phyloP scores from a whole-genome alignment of 331 rosid genomes.

The Stylosanthes scabra region DNA sequence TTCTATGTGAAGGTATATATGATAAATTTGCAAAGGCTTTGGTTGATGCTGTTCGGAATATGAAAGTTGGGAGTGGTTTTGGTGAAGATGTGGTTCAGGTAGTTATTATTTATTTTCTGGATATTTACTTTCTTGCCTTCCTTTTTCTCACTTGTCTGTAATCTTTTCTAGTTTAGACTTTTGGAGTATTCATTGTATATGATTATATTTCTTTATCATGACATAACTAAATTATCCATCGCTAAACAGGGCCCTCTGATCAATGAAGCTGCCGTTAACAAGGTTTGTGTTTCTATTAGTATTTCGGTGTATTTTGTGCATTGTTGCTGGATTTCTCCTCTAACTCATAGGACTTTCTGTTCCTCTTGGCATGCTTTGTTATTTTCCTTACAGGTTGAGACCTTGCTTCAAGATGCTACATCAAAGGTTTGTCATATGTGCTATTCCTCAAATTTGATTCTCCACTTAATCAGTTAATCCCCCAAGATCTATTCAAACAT shows the following conservation, averaged over 20 bases:
- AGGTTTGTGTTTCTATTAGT: conserved; percentile 59
- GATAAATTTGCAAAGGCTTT: conserved; percentile 82
- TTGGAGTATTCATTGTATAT: conserved; percentile 13
- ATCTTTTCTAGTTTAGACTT: conserved; percentile 13
- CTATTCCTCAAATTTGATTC: conserved; percentile 33
- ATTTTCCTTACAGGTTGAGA: conserved; percentile 71
- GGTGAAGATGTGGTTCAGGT: conserved; percentile 91
- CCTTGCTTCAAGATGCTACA: conserved; percentile 78
- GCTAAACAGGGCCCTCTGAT: conserved; percentile 91
- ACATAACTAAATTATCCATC: conserved; percentile 41
- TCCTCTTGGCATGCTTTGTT: conserved; percentile 34
- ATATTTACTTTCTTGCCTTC: conserved; percentile 30
- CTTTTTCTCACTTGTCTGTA: not conserved
- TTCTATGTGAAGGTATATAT: conserved; percentile 70
- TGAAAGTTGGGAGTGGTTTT: conserved; percentile 98
- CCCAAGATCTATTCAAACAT: conserved; percentile 1
- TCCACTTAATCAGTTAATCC: not conserved
- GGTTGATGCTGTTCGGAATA: conserved; percentile 69
- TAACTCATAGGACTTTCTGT: conserved; percentile 8
- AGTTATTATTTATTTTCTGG: conserved; percentile 19
- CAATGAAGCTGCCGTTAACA: conserved; percentile 94
- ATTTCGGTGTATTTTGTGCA: conserved; percentile 36
- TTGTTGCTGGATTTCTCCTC: conserved; percentile 28
- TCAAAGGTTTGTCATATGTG: conserved; percentile 73
- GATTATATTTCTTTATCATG: conserved; percentile 16